Conservation (phyloP, 2,329 filamentous ascomycete species). For the Hypocreales sp. region DNA sequence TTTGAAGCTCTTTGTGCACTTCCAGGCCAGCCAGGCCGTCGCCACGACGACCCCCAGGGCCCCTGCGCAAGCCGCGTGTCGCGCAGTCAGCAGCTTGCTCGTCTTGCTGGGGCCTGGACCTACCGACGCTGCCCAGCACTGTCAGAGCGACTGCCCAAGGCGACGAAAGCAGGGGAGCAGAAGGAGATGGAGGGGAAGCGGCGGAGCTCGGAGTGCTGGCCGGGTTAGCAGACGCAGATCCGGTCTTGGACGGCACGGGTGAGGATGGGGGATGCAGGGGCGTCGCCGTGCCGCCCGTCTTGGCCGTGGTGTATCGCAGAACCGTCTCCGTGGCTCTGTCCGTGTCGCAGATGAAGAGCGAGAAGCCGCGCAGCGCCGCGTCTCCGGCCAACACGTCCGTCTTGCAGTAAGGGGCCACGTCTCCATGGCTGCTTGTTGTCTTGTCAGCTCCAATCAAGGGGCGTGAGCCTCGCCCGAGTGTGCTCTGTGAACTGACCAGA, state of each 20-base stretch:
- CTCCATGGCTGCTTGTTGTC: constrained; percentile 1
- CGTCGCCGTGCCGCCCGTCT: background rate
- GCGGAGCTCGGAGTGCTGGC: background rate
- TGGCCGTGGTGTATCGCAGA: constrained; percentile 4
- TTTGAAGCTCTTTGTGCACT: background rate
- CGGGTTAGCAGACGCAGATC: background rate
- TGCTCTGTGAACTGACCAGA: constrained; percentile 5
- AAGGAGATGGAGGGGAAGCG: background rate
- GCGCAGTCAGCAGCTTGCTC: too few relatives aligned
- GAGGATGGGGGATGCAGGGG: background rate
- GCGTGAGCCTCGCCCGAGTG: too few relatives aligned
- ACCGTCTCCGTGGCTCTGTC: constrained; percentile 7
- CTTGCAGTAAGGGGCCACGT: constrained; percentile 7
- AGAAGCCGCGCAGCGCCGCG: constrained; percentile 5
- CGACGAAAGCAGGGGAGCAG: background rate
- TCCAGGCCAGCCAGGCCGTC: constrained; percentile 3
- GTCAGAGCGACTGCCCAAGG: constrained; percentile 2
- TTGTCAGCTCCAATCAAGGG: too few relatives aligned
- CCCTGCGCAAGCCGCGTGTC: too few relatives aligned
- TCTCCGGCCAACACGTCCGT: constrained; percentile 7
- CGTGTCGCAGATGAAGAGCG: constrained; percentile 8
- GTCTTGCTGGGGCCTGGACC: too few relatives aligned
- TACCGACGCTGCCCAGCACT: constrained; percentile 5
- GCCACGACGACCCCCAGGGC: constrained; percentile 1
- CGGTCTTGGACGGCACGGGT: background rate